These are phyloP conservation scores for Coniochaeta sp. DNA, from an alignment of 2,329 filamentous ascomycete species.

Conservation along the genomic window DNA sequence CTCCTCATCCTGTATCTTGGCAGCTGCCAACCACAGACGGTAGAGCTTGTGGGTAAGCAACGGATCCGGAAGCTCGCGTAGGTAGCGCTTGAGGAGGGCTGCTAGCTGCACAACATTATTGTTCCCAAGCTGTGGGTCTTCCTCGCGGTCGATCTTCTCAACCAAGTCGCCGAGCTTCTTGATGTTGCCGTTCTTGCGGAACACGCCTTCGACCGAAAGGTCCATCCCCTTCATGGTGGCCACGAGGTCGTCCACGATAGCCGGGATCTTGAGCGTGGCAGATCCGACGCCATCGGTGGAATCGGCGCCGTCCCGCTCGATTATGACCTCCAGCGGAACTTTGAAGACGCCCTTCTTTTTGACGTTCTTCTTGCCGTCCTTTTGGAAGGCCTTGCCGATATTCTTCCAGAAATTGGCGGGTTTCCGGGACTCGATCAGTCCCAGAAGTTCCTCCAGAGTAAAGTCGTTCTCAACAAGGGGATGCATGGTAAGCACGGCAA, in stretches of 20 bases:
- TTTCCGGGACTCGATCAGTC: constrained; percentile 88
- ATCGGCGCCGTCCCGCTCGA: constrained; percentile 90
- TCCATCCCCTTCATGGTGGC: constrained; percentile 98
- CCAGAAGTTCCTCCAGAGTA: constrained; percentile 84
- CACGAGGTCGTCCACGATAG: constrained; percentile 91
- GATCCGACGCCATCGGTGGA: constrained; percentile 97
- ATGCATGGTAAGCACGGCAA: constrained; percentile 92
- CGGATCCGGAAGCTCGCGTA: constrained; percentile 89
- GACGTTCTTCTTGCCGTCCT: constrained; percentile 65
- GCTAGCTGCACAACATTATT: constrained; percentile 92
- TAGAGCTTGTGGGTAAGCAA: constrained; percentile 94
- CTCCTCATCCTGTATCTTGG: constrained; percentile 77
- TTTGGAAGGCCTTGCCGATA: constrained; percentile 92
- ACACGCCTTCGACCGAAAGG: constrained; percentile 96
- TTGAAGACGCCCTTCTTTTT: constrained; percentile 96
- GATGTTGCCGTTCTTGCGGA: constrained; percentile 98
- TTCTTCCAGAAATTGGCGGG: constrained; percentile 94
- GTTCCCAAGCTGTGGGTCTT: constrained; percentile 75
- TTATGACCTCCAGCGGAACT: constrained; percentile 77
- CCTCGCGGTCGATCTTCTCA: constrained; percentile 78
- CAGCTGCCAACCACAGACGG: constrained; percentile 79
- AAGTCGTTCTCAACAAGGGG: constrained; percentile 86
- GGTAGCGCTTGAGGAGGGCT: constrained; percentile 88
- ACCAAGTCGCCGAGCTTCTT: constrained; percentile 83
- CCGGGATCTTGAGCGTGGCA: constrained; percentile 81